A percentile compares a stretch with the other conserved stretches of the same genome.
These are phyloP conservation scores for Chaetomium fimeti DNA, from an alignment of 495 filamentous ascomycete species.

Conservation along the genomic window DNA sequence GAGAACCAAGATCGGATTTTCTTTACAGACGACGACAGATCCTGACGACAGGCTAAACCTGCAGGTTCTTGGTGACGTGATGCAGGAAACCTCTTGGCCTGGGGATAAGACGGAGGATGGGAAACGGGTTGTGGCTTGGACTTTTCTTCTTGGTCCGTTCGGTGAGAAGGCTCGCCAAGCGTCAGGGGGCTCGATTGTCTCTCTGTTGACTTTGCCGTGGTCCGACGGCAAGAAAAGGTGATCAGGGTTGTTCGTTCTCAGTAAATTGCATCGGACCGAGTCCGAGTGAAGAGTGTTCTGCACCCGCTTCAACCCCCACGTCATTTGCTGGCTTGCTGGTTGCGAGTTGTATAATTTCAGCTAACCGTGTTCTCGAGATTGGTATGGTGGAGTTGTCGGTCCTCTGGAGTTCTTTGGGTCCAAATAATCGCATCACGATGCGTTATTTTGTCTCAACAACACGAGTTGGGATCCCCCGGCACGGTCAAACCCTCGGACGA, in stretches of 20 bases:
- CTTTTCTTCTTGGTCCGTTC: too few species aligned
- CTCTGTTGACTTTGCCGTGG: background rate
- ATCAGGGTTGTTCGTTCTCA: background rate
- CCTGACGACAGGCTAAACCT: background rate
- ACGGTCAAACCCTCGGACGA: background rate
- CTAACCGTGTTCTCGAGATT: background rate
- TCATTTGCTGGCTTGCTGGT: background rate
- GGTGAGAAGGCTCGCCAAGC: background rate
- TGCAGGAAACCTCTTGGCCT: background rate
- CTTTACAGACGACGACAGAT: background rate
- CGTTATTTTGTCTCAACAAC: background rate
- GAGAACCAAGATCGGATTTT: background rate
- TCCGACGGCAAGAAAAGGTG: background rate
- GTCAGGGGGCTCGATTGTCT: background rate
- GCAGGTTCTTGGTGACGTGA: background rate
- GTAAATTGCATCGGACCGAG: background rate
- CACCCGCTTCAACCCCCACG: background rate
- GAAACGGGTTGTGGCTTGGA: background rate
- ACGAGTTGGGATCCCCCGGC: background rate
- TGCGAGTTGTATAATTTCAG: background rate
- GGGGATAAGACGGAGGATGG: conserved; percentile 2
- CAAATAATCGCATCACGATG: background rate
- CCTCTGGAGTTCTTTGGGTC: too few species aligned
- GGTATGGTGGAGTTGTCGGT: too few species aligned
- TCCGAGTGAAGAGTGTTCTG: too few species aligned